phyloP scores from a whole-genome alignment of 192 early-diverging fungal species.

The Gamsiella multidivaricata region DNA sequence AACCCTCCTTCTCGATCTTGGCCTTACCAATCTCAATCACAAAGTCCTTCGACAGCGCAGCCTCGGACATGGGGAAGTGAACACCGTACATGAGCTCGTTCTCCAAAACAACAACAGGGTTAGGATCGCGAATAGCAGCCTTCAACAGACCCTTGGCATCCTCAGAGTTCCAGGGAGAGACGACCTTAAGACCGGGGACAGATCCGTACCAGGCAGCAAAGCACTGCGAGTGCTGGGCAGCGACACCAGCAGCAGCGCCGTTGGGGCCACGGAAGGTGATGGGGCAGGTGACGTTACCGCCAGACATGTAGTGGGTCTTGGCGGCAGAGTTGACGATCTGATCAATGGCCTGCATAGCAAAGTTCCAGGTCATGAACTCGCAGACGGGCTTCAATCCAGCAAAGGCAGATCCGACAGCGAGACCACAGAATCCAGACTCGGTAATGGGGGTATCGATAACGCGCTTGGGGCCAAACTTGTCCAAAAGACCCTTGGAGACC shows the following conservation, averaged over 20 bases:
- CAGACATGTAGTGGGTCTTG: slow-evolving; percentile 98
- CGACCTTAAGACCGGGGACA: slow-evolving; percentile 97
- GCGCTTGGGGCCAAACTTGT: slow-evolving; percentile 97
- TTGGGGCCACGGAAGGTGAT: slow-evolving; percentile 99
- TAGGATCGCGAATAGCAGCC: slow-evolving; percentile 96
- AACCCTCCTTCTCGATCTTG: slow-evolving; percentile 74
- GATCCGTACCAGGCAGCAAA: slow-evolving; percentile 99
- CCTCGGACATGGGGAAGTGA: slow-evolving; percentile 85
- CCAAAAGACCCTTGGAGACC: slow-evolving; percentile 96
- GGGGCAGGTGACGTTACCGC: slow-evolving; percentile 85
- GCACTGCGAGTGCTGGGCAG: slow-evolving; percentile 98
- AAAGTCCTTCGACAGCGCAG: slow-evolving; percentile 78
- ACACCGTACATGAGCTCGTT: slow-evolving; percentile 99
- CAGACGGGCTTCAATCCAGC: slow-evolving; percentile 95
- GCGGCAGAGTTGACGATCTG: slow-evolving; percentile 99
- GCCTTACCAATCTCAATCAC: slow-evolving; percentile 95
- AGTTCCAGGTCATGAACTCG: slow-evolving; percentile 99
- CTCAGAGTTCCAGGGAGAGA: slow-evolving; percentile 95
- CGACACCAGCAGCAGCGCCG: slow-evolving; percentile 97
- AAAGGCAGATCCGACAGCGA: slow-evolving; percentile 95
- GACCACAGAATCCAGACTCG: slow-evolving; percentile 96
- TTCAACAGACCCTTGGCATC: slow-evolving; percentile 98
- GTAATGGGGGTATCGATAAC: slow-evolving; percentile 99
- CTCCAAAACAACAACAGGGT: slow-evolving; percentile 96
- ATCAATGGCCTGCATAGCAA: slow-evolving; percentile 99